phyloP scores from a whole-genome alignment of 2,329 filamentous ascomycete species.

The Stagonosporopsis vannaccii region DNA sequence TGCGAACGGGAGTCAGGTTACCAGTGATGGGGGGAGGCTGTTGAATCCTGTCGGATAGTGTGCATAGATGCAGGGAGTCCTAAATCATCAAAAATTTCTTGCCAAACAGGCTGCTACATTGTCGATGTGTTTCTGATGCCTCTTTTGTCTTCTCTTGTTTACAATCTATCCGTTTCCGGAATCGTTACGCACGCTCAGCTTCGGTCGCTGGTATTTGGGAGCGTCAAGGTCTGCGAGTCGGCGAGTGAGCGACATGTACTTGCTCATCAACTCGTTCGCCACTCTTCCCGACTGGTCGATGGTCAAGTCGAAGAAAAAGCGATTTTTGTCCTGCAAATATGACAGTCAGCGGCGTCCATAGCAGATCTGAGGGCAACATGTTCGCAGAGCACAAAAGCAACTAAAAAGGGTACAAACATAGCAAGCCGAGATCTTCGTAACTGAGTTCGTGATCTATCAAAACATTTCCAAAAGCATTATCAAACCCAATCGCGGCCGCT shows the following conservation, averaged over 20 bases:
- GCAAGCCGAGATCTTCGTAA: background rate
- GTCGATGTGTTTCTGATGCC: background rate
- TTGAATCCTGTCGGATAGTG: conserved; percentile 13
- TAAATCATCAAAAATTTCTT: background rate
- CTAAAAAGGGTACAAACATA: conserved; percentile 18
- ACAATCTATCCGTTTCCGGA: conserved; percentile 1
- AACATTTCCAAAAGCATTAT: conserved; percentile 5
- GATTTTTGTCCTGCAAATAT: background rate
- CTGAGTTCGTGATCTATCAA: conserved; percentile 1
- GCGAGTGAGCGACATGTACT: conserved; percentile 8
- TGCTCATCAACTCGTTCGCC: conserved; percentile 14
- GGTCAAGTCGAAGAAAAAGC: background rate
- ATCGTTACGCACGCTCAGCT: background rate
- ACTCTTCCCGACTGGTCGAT: background rate
- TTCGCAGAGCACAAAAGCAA: conserved; percentile 7
- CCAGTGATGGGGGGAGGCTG: conserved; percentile 49
- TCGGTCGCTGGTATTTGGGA: background rate
- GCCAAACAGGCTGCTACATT: too few species aligned
- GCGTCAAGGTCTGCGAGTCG: conserved; percentile 1
- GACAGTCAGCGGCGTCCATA: background rate
- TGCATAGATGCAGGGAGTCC: background rate
- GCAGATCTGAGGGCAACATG: background rate
- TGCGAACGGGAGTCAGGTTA: conserved; percentile 46
- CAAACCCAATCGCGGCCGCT: conserved; percentile 3
- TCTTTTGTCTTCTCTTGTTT: background rate